A percentile compares a stretch with the other conserved stretches of the same genome.
These are phyloP conservation scores for Cyberlindnera maclurae DNA, from an alignment of 805 yeast species.

Conservation along the genomic window DNA sequence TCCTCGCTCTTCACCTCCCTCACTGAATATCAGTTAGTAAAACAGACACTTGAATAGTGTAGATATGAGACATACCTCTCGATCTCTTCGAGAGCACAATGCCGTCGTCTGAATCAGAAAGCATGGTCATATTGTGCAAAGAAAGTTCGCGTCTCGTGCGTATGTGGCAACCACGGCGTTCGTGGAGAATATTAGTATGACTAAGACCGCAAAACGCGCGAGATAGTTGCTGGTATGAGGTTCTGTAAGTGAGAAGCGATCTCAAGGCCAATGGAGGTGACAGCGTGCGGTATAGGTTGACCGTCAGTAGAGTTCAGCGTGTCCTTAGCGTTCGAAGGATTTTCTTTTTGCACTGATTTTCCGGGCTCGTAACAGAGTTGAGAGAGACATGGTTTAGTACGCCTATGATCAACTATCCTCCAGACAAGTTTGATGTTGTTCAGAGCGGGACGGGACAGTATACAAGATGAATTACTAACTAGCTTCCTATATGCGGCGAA, in stretches of 20 bases:
- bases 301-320: neutral
- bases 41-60: neutral
- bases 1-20: conserved; percentile 6
- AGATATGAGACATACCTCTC: conserved; percentile 14
- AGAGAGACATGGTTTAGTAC: no score
- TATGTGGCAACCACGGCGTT: neutral
- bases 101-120: conserved; percentile 27
- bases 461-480: no score
- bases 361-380: neutral
- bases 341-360: no score
- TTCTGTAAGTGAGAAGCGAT: no score
- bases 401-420: no score
- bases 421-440: no score
- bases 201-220: no score
- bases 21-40: neutral
- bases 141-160: neutral
- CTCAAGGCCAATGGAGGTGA: no score
- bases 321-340: neutral
- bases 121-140: neutral
- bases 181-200: no score
- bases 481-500: no score
- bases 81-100: conserved; percentile 21
- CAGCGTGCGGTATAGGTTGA: neutral
- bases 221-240: no score
- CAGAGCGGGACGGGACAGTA: no score